phyloP scores from a whole-genome alignment of 2,329 filamentous ascomycete species.

The Verticillium dahliae region DNA sequence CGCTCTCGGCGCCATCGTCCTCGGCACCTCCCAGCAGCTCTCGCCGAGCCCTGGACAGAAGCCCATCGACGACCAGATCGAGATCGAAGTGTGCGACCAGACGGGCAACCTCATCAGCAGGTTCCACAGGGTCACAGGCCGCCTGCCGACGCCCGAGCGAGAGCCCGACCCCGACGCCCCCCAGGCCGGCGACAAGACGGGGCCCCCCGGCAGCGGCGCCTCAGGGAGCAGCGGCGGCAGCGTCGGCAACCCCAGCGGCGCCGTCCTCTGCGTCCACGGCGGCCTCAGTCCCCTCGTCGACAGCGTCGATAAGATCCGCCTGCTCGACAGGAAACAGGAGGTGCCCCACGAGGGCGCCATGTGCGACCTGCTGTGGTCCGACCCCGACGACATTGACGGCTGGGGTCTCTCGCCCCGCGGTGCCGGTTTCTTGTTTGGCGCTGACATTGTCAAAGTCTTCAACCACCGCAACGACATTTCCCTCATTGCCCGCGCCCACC shows the following conservation, averaged over 20 bases:
- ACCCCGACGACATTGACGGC: constrained; percentile 95
- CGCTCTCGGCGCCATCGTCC: constrained; percentile 78
- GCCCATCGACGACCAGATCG: constrained; percentile 63
- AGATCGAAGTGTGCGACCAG: constrained; percentile 89
- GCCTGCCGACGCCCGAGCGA: constrained; percentile 16
- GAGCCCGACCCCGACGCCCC: constrained; percentile 9
- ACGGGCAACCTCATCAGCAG: constrained; percentile 72
- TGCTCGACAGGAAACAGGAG: constrained; percentile 95
- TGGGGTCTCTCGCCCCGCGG: constrained; percentile 94
- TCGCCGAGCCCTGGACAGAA: constrained; percentile 38
- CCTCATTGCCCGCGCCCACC: constrained; percentile 88
- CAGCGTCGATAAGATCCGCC: constrained; percentile 87
- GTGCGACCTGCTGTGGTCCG: constrained; percentile 97
- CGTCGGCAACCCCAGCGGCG: constrained; percentile 66
- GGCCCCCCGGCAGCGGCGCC: constrained; percentile 74
- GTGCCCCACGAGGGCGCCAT: constrained; percentile 98
- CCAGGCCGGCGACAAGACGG: constrained; percentile 42
- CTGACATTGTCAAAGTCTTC: constrained; percentile 92
- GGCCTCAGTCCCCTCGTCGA: constrained; percentile 88
- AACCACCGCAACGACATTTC: constrained; percentile 91
- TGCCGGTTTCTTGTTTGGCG: constrained; percentile 91
- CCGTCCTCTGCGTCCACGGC: constrained; percentile 92
- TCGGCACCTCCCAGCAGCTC: constrained; percentile 72
- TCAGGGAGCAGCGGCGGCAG: constrained; percentile 60
- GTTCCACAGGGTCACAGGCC: constrained; percentile 46